Base-by-base conservation (phyloP, 805 yeast genomes). In the Barnettozyma botsteinii region DNA sequence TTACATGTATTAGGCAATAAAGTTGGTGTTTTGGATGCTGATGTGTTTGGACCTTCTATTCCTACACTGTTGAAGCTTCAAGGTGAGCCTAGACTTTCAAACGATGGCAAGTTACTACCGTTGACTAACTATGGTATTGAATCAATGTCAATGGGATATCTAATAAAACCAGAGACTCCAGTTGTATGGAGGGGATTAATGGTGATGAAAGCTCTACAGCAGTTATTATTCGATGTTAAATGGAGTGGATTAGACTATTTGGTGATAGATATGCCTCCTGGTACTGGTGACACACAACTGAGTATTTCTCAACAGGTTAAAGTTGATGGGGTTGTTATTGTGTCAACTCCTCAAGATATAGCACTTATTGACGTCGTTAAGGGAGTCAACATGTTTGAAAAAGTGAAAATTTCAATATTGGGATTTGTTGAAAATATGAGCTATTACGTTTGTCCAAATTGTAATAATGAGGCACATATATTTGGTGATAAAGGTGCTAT, bases 361-460 rank as follows among this genome's bases (percentile, higher is more conserved):
- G 95, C 95, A 0, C 59, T 85, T 20, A 69, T 81, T 6, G 95
- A 86, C 56, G 94, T 86, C 0, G 74, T 78, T 17, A 79, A 86
- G 48, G 95, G 95, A 0, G 75, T 85, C 10, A 67, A 83, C 10
- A 80, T 86, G 91, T 85, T 82, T 57, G 61, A 75, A 5, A 82
- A 81, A 48, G 83, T 85, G 30, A 61, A 73, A 15, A 75, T 83
- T 10, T 94, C 93, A 0, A 71, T 86, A 0, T 50, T 82, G 22
- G 95, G 95, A 0, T 55, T 85, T 46, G 86, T 86, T 0, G 85
- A 85, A 52, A 86, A 86, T 55, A 86, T 86, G 95, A 81, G 91
- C 48, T 73, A 73, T 47, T 85, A 69, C 54, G 55, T 75, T 7
- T 86, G 95, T 53, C 86, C 94, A 4, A 77, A 82, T 44, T 86